Percentiles rank a stretch among this genome's conserved stretches.
Evolutionary conservation across 1,284 basidiomycete genomes (phyloP).

Genomic region (Wallemia hederae): DNA sequence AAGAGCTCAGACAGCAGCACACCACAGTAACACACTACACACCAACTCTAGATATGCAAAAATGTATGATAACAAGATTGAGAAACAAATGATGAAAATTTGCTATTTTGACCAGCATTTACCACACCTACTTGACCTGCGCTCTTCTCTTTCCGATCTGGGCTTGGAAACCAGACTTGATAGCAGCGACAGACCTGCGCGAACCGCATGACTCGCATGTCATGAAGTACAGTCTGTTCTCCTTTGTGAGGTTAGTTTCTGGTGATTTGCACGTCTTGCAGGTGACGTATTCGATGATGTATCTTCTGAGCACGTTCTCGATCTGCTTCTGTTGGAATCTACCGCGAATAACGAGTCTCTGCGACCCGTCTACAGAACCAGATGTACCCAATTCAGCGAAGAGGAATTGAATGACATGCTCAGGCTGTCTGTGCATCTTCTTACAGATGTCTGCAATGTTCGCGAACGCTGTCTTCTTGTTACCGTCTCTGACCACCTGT

Average conservation of each 20-base stretch:
- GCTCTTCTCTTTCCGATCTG: slow-evolving; percentile 39
- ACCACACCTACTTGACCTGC: slow-evolving; percentile 1
- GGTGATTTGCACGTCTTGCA: slow-evolving; percentile 99
- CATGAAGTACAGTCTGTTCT: slow-evolving; percentile 99
- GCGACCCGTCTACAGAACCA: slow-evolving; percentile 74
- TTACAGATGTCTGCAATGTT: slow-evolving; percentile 96
- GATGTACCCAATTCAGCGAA: slow-evolving; percentile 97
- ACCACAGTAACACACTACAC: no score
- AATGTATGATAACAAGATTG: no score
- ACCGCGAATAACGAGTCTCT: slow-evolving; percentile 84
- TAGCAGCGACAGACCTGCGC: slow-evolving; percentile 67
- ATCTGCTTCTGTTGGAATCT: slow-evolving; percentile 97
- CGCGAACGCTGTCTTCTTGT: slow-evolving; percentile 89
- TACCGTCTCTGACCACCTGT: slow-evolving; percentile 65
- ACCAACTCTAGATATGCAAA: no score
- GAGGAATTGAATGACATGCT: slow-evolving; percentile 91
- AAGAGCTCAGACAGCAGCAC: no score
- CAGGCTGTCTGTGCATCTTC: slow-evolving; percentile 94
- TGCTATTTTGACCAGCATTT: no score
- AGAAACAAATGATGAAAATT: no score
- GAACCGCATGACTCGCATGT: slow-evolving; percentile 83
- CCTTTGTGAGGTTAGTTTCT: slow-evolving; percentile 81
- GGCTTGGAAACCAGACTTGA: slow-evolving; percentile 97
- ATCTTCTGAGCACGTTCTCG: slow-evolving; percentile 83
- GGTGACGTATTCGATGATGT: slow-evolving; percentile 97